Evolutionary conservation across 495 filamentous ascomycete species (phyloP), one percentile per base, ranked within the genome.

Genomic region (Aspergillus indologenus): DNA sequence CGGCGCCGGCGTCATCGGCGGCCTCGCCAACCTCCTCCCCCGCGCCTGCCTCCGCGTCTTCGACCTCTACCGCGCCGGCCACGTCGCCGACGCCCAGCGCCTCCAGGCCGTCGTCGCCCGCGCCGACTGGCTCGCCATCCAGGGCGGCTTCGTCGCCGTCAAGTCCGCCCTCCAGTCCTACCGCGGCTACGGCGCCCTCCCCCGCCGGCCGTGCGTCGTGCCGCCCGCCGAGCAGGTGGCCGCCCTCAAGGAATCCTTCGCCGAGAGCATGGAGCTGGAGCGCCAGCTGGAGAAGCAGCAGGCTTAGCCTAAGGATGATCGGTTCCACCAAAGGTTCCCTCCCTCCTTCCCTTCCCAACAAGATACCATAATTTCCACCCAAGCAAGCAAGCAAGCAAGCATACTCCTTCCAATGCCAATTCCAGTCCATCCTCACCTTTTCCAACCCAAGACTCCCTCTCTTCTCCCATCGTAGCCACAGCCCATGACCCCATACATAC

Each of bases 61-160:
- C 64, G 80, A 88, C 60, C 81, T 93, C n/a, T 95, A 87, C 75
- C 71, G 75, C 23, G 71, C 72, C 7, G 91, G 91, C n/a, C 79
- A 87, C 68, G 68, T 86, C 23, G 77, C 81, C 22, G 86, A 93
- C 67, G 91, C 92, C 0, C 81, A 86, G 70, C 82, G 82, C 63
- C 65, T 92, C 72, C 92, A 96, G 74, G 88, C 87, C 14, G 74
- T 93, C 45, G 83, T 96, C 34, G 89, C 90, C 12, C 77, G 85
- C 42, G 90, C 90, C 19, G 92, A 97, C 76, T 96, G 92, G 92
- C 85, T 82, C 18, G 87, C 88, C 19, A 96, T 95, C 64, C 84
- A 92, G 62, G 87, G 89, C 44, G 92, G 91, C 21, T 90, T 96
- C 56, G 84, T 95, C 17, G 90, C 88, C 24, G 90, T 90, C 62